phyloP scores from a whole-genome alignment of 192 early-diverging fungal genomes.

The Coemansia sp. region DNA sequence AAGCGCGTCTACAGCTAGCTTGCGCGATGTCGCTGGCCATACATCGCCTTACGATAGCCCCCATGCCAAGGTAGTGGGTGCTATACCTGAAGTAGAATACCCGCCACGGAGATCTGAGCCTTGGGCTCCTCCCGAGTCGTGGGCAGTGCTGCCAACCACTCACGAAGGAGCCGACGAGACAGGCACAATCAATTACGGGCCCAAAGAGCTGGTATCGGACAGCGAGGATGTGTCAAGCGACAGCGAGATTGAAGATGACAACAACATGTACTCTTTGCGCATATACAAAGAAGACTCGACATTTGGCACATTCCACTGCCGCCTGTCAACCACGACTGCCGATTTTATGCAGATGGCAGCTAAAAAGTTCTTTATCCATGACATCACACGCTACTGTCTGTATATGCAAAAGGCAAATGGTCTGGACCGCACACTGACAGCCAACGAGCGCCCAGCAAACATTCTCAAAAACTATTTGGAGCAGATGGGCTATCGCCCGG shows the following conservation, averaged over 20 bases:
- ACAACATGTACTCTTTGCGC: slow-evolving; percentile 61
- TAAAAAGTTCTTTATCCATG: slow-evolving; percentile 79
- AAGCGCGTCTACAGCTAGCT: slow-evolving; percentile 14
- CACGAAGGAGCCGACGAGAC: slow-evolving; percentile 39
- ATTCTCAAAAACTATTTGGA: slow-evolving; percentile 72
- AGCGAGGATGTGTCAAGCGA: slow-evolving; percentile 30
- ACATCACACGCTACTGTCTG: slow-evolving; percentile 57
- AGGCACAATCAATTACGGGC: slow-evolving; percentile 19
- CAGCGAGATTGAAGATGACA: slow-evolving; percentile 40
- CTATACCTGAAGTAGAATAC: slow-evolving; percentile 24
- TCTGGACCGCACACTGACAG: slow-evolving; percentile 67
- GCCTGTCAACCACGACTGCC: slow-evolving; percentile 65
- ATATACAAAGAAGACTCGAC: slow-evolving; percentile 79
- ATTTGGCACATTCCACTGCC: slow-evolving; percentile 73
- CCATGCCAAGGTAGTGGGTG: slow-evolving; percentile 1
- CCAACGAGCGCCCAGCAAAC: slow-evolving; percentile 69
- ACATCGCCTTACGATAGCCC: neutral
- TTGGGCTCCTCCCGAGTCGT: slow-evolving; percentile 71
- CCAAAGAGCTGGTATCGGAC: slow-evolving; percentile 31
- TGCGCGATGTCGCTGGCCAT: slow-evolving; percentile 11
- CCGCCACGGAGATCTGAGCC: slow-evolving; percentile 50
- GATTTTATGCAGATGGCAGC: slow-evolving; percentile 72
- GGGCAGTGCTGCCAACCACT: slow-evolving; percentile 61
- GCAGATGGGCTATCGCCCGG: slow-evolving; percentile 74
- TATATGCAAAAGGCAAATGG: slow-evolving; percentile 51